These are phyloP conservation scores for Fusarium nygamai DNA, from an alignment of 2,329 filamentous ascomycete species.

Conservation along the genomic window DNA sequence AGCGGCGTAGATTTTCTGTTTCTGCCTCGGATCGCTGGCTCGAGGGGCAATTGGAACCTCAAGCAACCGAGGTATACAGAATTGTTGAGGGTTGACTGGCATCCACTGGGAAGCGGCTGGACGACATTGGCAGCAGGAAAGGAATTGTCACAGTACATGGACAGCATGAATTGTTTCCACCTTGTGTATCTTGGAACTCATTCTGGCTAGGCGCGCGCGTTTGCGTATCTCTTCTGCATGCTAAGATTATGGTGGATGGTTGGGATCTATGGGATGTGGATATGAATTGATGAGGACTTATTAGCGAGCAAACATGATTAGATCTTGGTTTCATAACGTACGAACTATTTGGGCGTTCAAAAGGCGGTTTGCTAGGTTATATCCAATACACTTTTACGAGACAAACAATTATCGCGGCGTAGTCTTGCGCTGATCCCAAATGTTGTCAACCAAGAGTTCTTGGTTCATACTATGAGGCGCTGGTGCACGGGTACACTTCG, in stretches of 20 bases:
- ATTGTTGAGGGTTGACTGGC: rapidly evolving
- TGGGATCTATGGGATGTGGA: not conserved
- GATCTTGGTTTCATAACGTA: not conserved
- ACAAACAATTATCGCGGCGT: not conserved
- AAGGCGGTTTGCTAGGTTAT: not conserved
- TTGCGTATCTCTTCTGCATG: not conserved
- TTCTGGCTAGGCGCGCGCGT: too few species aligned
- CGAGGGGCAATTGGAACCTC: not conserved
- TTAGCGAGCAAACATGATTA: not conserved
- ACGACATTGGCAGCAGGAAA: not conserved
- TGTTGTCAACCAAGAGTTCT: not conserved
- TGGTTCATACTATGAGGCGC: not conserved
- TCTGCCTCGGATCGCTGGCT: not conserved
- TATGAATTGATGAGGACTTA: constrained; percentile 22
- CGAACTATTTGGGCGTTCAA: not conserved
- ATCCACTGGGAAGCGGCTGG: not conserved
- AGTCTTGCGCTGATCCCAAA: not conserved
- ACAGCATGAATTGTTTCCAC: not conserved
- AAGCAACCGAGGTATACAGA: not conserved
- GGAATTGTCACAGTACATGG: not conserved
- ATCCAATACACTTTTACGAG: not conserved
- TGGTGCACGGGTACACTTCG: not conserved
- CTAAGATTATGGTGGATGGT: not conserved
- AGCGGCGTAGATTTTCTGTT: constrained; percentile 8
- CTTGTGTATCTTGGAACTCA: not conserved